Base-by-base conservation (phyloP, 371 early-diverging fungal genomes). In the Fennellomyces sp. region DNA sequence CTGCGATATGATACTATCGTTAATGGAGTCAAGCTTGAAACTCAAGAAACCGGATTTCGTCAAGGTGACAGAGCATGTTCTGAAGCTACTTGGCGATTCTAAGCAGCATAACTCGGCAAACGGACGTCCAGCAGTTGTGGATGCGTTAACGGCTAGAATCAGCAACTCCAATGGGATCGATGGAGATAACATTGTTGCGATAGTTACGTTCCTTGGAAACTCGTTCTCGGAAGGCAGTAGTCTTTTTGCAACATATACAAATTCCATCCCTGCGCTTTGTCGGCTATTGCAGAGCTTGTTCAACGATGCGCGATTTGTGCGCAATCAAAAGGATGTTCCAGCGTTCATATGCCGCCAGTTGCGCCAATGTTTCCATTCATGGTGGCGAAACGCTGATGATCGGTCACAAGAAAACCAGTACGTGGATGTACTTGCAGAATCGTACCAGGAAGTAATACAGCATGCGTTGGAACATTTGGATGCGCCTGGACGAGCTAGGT, bases 241-340 rank as follows among this genome's bases (percentile, higher is more conserved):
- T 36, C 38, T 58, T 5, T 58, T 58, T 49, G 33, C 17, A 3
- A 45, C 50, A 8, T 58, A 45, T 58, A 36, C 48, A 19, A 21
- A 58, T 25, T 21, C 50, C 0, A 35, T 17, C 8, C 60, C 60
- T 39, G 42, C 52, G 2, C 42, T 60, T 5, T 52, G 51, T 27
- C 60, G 52, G 15, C 52, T 60, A 10, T 17, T 51, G n/a, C 41
- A 38, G 3, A 41, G 29, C 23, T 15, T 52, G 2, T 31, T 60
- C 7, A 15, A 38, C 17, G 55, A 39, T 33, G 17, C 25, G 27
- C 41, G 31, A 33, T 21, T 52, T 11, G 12, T 26, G 5, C 11
- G 19, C n/a, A 12, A 8, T n/a, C 30, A 17, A 10, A 17, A 33
- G 15, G 61, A 61, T 31, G 54, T 29, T 19, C 27, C 11, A 15